Evolutionary conservation across 805 yeast species (phyloP).

Genomic region (Hanseniaspora lachancei): DNA sequence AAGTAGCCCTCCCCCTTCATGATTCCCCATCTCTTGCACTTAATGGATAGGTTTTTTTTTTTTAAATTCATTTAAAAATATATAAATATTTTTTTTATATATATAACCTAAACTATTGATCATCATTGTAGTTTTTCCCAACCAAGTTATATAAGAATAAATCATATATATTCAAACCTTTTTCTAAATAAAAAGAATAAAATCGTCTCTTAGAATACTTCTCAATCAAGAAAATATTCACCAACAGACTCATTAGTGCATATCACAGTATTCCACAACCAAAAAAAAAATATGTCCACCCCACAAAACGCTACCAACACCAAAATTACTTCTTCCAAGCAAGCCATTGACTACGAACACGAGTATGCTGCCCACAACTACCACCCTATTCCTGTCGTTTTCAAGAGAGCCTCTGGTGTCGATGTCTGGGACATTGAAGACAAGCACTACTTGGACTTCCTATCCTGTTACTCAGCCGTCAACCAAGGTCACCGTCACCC

Average conservation of each 20-base stretch:
- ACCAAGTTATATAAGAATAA: background rate
- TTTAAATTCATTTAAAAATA: background rate
- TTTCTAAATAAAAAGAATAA: no score
- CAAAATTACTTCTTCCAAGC: slow-evolving; percentile 45
- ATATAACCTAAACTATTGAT: no score
- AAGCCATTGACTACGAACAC: slow-evolving; percentile 56
- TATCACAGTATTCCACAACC: no score
- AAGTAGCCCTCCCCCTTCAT: background rate
- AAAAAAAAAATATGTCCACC: slow-evolving; percentile 13
- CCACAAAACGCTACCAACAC: slow-evolving; percentile 19
- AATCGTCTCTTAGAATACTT: no score
- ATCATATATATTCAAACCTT: no score
- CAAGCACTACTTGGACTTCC: slow-evolving; percentile 78
- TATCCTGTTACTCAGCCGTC: slow-evolving; percentile 92
- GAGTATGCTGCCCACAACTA: slow-evolving; percentile 91
- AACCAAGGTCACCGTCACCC: slow-evolving; percentile 99
- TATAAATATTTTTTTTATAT: no score
- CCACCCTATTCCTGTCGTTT: slow-evolving; percentile 92
- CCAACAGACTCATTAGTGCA: no score
- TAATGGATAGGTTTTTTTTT: background rate
- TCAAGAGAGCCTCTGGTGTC: slow-evolving; percentile 76
- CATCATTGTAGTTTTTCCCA: background rate
- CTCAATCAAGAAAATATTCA: no score
- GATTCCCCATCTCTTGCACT: slow-evolving; percentile 5
- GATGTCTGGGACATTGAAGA: slow-evolving; percentile 98